Conservation (phyloP, 768 basidiomycete species). For the Serendipita sp. region DNA sequence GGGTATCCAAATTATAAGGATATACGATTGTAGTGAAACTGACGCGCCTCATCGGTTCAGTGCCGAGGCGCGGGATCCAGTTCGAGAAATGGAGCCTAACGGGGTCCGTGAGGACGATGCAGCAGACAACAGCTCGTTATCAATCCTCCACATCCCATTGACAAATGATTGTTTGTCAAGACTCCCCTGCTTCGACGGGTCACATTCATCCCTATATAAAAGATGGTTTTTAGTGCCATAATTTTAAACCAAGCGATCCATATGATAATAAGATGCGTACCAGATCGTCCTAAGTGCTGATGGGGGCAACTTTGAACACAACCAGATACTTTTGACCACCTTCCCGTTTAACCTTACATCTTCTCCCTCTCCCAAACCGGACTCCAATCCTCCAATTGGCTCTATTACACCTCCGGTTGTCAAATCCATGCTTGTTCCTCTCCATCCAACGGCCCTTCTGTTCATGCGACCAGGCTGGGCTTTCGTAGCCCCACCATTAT, state of each 20-base stretch:
- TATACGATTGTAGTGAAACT: too few relatives aligned
- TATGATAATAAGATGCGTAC: conserved; percentile 24
- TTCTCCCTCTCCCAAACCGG: conserved; percentile 20
- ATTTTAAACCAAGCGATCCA: too few relatives aligned
- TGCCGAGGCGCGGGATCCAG: too few relatives aligned
- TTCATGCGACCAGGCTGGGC: conserved; percentile 13
- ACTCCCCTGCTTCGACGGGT: conserved; percentile 36
- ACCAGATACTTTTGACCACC: conserved; percentile 48
- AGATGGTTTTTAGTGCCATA: background rate
- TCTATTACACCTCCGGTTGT: conserved; percentile 32
- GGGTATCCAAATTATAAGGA: too few relatives aligned
- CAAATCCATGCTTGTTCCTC: conserved; percentile 53
- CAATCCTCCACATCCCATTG: conserved; percentile 74
- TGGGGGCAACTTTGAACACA: conserved; percentile 37
- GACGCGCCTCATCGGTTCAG: too few relatives aligned
- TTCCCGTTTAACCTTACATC: conserved; percentile 40
- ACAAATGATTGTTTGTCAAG: conserved; percentile 52
- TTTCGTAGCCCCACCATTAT: conserved; percentile 21
- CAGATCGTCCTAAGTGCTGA: conserved; percentile 46
- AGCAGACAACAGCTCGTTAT: conserved; percentile 44
- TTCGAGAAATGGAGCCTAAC: too few relatives aligned
- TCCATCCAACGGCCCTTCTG: conserved; percentile 56
- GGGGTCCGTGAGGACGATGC: background rate
- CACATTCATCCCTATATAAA: conserved; percentile 48
- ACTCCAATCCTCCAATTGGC: conserved; percentile 9